These are phyloP conservation scores for Monosporascus sp. DNA, from an alignment of 2,329 filamentous ascomycete genomes.

Conservation along the genomic window DNA sequence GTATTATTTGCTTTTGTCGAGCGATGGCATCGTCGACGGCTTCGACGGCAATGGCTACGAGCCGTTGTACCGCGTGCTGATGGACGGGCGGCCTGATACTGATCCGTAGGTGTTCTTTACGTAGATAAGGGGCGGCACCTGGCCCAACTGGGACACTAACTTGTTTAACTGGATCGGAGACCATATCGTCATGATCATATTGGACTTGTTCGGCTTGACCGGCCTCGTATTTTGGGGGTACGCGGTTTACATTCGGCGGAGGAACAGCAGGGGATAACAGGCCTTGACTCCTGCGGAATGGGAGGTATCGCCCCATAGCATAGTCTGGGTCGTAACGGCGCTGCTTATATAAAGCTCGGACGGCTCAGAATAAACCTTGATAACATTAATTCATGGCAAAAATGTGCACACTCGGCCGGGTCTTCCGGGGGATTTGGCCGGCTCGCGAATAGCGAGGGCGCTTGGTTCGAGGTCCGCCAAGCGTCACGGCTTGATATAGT, in stretches of 20 bases:
- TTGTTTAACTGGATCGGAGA: constrained; percentile 25
- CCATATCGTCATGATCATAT: constrained; percentile 12
- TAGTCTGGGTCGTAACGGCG: too few relatives aligned
- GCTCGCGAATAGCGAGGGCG: too few relatives aligned
- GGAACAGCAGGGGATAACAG: background rate
- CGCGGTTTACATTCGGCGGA: background rate
- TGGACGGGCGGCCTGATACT: constrained; percentile 20
- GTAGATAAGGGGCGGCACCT: constrained; percentile 21
- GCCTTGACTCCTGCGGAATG: background rate
- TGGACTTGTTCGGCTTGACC: background rate
- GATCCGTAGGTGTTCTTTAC: constrained; percentile 26
- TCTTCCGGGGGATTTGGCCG: too few relatives aligned
- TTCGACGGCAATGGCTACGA: constrained; percentile 8
- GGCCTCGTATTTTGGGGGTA: background rate
- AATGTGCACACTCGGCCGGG: too few relatives aligned
- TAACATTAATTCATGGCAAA: too few relatives aligned
- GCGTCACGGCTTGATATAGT: too few relatives aligned
- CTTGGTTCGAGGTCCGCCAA: too few relatives aligned
- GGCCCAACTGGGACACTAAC: constrained; percentile 25
- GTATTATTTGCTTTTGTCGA: constrained; percentile 35
- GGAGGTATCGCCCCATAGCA: background rate
- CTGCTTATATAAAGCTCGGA: too few relatives aligned
- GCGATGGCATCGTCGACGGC: constrained; percentile 16
- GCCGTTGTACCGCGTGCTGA: constrained; percentile 20
- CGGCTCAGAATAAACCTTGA: too few relatives aligned